Evolutionary conservation across 352 stramenopile genomes (phyloP).

Genomic region (Aphanomyces astaci): DNA sequence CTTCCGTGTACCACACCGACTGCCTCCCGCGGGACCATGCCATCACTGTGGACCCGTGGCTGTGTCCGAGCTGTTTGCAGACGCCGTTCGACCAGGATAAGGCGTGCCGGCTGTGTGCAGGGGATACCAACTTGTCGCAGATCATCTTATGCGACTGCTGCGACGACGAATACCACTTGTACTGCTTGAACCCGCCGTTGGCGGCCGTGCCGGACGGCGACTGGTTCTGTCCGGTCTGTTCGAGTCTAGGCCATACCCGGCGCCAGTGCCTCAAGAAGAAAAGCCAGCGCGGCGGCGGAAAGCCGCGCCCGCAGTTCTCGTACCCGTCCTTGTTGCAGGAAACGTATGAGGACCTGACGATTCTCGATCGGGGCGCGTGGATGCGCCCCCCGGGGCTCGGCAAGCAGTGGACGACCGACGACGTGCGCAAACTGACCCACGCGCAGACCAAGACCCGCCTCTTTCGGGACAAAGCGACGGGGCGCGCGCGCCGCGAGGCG

Average conservation of each 20-base stretch:
- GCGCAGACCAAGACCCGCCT: neutral
- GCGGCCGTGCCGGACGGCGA: slow-evolving; percentile 54
- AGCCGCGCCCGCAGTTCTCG: slow-evolving; percentile 19
- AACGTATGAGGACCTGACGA: slow-evolving; percentile 22
- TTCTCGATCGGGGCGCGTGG: slow-evolving; percentile 2
- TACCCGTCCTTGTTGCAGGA: slow-evolving; percentile 17
- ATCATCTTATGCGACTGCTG: slow-evolving; percentile 77
- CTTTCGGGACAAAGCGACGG: slow-evolving; percentile 7
- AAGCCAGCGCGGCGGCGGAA: neutral
- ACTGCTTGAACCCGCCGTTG: slow-evolving; percentile 58
- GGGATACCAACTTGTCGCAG: slow-evolving; percentile 17
- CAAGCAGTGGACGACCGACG: slow-evolving; percentile 12
- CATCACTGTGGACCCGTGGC: slow-evolving; percentile 12
- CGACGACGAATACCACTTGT: slow-evolving; percentile 77
- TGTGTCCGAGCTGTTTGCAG: slow-evolving; percentile 18
- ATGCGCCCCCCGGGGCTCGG: slow-evolving; percentile 1
- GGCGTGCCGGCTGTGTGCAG: slow-evolving; percentile 18
- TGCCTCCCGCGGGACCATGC: slow-evolving; percentile 14
- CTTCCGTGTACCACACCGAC: slow-evolving; percentile 16
- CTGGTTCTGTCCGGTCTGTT: slow-evolving; percentile 68
- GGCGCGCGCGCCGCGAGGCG: neutral
- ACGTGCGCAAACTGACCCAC: slow-evolving; percentile 6
- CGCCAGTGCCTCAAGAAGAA: slow-evolving; percentile 24
- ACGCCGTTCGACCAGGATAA: slow-evolving; percentile 20
- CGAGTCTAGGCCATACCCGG: slow-evolving; percentile 7